Conservation (phyloP, 2,329 filamentous ascomycete genomes). For the Westerdykella aurantiaca region DNA sequence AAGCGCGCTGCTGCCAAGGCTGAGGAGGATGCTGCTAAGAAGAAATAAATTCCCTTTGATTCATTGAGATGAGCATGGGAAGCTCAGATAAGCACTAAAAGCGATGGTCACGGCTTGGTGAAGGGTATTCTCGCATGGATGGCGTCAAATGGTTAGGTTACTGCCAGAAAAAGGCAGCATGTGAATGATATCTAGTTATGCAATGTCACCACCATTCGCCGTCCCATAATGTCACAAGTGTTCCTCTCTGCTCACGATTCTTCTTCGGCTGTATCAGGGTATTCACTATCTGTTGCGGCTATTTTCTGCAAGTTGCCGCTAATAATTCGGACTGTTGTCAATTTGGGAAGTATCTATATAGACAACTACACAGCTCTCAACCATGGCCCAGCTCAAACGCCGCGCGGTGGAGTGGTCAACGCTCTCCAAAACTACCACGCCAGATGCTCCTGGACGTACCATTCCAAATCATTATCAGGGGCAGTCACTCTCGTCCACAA, state of each 20-base stretch:
- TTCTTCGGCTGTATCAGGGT: too few relatives aligned
- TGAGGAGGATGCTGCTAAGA: slow-evolving; percentile 69
- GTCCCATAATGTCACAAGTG: not conserved
- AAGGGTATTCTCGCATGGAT: slow-evolving; percentile 32
- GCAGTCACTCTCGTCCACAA: not conserved
- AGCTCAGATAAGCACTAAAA: slow-evolving; percentile 28
- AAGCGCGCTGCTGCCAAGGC: slow-evolving; percentile 89
- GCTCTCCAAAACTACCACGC: not conserved
- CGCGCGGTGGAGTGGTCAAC: too few relatives aligned
- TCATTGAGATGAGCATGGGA: slow-evolving; percentile 17
- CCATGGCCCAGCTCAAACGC: too few relatives aligned
- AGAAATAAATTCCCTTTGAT: slow-evolving; percentile 61
- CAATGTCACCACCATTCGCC: slow-evolving; percentile 26
- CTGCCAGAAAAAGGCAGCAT: slow-evolving; percentile 26
- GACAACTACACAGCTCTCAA: too few relatives aligned
- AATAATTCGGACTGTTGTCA: too few relatives aligned
- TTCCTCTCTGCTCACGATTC: too few relatives aligned
- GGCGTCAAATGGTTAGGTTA: slow-evolving; percentile 36
- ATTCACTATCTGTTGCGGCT: too few relatives aligned
- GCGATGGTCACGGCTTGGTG: slow-evolving; percentile 24
- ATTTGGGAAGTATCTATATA: too few relatives aligned
- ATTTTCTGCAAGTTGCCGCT: too few relatives aligned
- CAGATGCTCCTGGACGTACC: not conserved
- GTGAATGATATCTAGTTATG: slow-evolving; percentile 37
- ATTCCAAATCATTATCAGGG: not conserved